Evolutionary conservation across 108 stramenopile genomes (phyloP).

Genomic region (Halocafeteria seosinensis): DNA sequence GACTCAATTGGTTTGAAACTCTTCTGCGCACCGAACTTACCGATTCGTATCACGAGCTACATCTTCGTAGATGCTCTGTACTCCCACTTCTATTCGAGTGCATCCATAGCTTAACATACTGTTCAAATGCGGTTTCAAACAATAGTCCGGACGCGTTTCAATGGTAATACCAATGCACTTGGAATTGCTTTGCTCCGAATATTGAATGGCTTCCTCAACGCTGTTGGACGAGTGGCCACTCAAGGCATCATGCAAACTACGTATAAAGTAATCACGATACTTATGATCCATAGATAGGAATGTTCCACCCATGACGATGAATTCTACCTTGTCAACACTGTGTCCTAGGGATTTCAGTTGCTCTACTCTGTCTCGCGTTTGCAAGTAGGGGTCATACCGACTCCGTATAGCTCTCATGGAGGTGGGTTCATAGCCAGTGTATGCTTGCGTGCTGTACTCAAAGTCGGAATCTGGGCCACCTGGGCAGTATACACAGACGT

Average conservation of each 20-base stretch:
- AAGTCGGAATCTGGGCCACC: slow-evolving; percentile 84
- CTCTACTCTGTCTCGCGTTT: slow-evolving; percentile 65
- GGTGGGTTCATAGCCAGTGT: slow-evolving; percentile 89
- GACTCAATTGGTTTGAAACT: too few species aligned
- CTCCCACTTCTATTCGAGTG: slow-evolving; percentile 90
- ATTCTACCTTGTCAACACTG: slow-evolving; percentile 23
- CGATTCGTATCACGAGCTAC: slow-evolving; percentile 83
- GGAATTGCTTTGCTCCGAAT: slow-evolving; percentile 53
- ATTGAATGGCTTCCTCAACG: slow-evolving; percentile 64
- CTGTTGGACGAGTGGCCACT: slow-evolving; percentile 56
- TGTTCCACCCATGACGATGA: slow-evolving; percentile 27
- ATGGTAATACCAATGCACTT: slow-evolving; percentile 77
- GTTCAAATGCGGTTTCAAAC: slow-evolving; percentile 70
- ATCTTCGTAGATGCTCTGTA: slow-evolving; percentile 76
- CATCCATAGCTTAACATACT: slow-evolving; percentile 88
- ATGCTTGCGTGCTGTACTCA: slow-evolving; percentile 84
- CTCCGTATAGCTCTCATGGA: slow-evolving; percentile 80
- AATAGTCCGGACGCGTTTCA: slow-evolving; percentile 89
- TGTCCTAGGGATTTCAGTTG: slow-evolving; percentile 53
- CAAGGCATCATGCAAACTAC: slow-evolving; percentile 77
- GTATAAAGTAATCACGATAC: slow-evolving; percentile 81
- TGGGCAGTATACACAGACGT: slow-evolving; percentile 87
- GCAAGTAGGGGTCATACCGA: slow-evolving; percentile 69
- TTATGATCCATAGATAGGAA: slow-evolving; percentile 60
- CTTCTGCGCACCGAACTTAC: too few species aligned